These are phyloP conservation scores for Pseudotsuga menziesii DNA, from an alignment of 75 land plant species.

Conservation along the genomic window DNA sequence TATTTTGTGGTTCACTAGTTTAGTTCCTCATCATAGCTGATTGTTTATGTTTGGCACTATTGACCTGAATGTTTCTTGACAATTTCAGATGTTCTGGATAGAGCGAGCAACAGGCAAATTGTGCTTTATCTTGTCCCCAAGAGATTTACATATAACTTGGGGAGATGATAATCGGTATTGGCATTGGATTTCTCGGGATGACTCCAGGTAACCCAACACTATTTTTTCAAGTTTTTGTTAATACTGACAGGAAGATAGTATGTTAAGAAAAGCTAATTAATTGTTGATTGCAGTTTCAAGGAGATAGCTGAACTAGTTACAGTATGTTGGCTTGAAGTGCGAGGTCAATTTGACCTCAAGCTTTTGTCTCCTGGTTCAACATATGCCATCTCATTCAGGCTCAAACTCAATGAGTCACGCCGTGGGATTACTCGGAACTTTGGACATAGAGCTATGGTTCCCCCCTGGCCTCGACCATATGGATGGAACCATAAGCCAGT, in stretches of 20 bases:
- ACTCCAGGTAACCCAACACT: slow-evolving; percentile 9
- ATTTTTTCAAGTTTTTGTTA: neutral
- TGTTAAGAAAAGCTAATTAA: neutral
- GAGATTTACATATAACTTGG: slow-evolving; percentile 34
- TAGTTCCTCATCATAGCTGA: neutral
- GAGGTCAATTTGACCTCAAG: slow-evolving; percentile 23
- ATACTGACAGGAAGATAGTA: neutral
- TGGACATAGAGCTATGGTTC: neutral
- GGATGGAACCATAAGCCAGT: neutral
- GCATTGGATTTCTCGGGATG: slow-evolving; percentile 25
- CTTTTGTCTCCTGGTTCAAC: slow-evolving; percentile 24
- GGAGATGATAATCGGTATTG: slow-evolving; percentile 35
- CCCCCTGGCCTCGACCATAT: neutral
- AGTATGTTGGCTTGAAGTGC: slow-evolving; percentile 63
- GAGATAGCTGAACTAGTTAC: slow-evolving; percentile 29
- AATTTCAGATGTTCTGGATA: neutral
- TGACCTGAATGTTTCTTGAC: neutral
- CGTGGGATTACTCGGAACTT: neutral
- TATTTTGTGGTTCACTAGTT: neutral
- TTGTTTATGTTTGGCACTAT: neutral
- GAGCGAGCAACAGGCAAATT: neutral
- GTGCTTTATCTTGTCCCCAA: slow-evolving; percentile 29
- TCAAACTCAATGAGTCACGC: neutral
- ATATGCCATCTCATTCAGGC: slow-evolving; percentile 29
- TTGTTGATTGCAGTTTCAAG: neutral